These are phyloP conservation scores for Tylopilus balloui DNA, from an alignment of 768 basidiomycete genomes.

Conservation along the genomic window DNA sequence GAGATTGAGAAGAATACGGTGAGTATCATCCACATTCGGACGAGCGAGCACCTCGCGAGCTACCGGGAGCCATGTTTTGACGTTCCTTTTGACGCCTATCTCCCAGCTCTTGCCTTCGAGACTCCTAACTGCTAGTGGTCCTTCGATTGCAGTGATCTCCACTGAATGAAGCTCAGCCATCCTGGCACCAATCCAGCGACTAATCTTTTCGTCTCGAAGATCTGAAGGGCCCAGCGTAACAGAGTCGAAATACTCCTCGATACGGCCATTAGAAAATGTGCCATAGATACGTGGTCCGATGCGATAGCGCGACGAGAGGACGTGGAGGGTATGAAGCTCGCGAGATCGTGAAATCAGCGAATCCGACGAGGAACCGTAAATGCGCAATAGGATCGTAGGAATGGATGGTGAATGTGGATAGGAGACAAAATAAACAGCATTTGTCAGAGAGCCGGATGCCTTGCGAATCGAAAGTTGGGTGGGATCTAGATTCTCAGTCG, in stretches of 20 bases:
- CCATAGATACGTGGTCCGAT: constrained; percentile 92
- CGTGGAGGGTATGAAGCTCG: constrained; percentile 85
- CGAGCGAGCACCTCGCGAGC: constrained; percentile 75
- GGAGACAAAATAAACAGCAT: constrained; percentile 95
- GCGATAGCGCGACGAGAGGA: constrained; percentile 80
- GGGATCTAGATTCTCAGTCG: constrained; percentile 39
- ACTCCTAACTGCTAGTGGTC: constrained; percentile 33
- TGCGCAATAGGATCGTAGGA: constrained; percentile 77
- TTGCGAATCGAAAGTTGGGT: constrained; percentile 61
- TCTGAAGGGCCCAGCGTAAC: constrained; percentile 73
- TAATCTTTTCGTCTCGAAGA: constrained; percentile 69
- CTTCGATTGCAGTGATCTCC: constrained; percentile 66
- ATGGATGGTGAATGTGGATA: constrained; percentile 47
- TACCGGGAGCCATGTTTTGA: constrained; percentile 63
- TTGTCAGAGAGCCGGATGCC: constrained; percentile 90
- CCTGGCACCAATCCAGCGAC: constrained; percentile 84
- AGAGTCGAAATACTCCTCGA: constrained; percentile 95
- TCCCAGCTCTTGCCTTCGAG: constrained; percentile 49
- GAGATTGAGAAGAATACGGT: constrained; percentile 57
- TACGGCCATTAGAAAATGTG: constrained; percentile 90
- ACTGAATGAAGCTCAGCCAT: constrained; percentile 97
- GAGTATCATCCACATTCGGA: constrained; percentile 42
- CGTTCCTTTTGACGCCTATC: constrained; percentile 60
- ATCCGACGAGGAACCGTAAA: constrained; percentile 87
- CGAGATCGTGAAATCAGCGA: constrained; percentile 81